Percentiles rank a stretch among this genome's conserved stretches.
Evolutionary conservation across 2,329 filamentous ascomycete genomes (phyloP).

Genomic region (Furcasterigmium sp.): DNA sequence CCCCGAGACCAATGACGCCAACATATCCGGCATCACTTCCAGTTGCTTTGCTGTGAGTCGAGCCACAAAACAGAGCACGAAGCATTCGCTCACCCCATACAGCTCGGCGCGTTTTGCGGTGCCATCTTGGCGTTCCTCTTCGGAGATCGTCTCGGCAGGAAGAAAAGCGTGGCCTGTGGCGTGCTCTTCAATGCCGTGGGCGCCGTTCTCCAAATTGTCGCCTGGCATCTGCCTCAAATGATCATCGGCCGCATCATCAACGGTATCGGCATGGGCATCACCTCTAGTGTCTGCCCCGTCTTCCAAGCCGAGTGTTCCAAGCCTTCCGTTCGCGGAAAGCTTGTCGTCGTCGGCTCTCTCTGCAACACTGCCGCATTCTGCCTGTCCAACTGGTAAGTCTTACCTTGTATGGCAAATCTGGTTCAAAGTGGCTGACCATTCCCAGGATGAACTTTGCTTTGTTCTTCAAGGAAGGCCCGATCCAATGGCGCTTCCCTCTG

Average conservation of each 20-base stretch:
- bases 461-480: slow-evolving; percentile 23
- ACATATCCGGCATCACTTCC: slow-evolving; percentile 36
- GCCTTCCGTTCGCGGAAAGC: slow-evolving; percentile 31
- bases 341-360: slow-evolving; percentile 37
- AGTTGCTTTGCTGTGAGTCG: slow-evolving; percentile 35
- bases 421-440: too few species aligned
- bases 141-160: slow-evolving; percentile 25
- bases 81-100: neutral
- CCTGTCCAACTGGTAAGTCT: slow-evolving; percentile 35
- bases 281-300: slow-evolving; percentile 27
- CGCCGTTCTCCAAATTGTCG: slow-evolving; percentile 23
- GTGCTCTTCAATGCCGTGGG: slow-evolving; percentile 24
- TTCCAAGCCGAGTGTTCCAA: slow-evolving; percentile 25
- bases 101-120: slow-evolving; percentile 27
- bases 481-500: slow-evolving; percentile 31
- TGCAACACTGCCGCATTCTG: slow-evolving; percentile 37
- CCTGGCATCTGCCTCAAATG: slow-evolving; percentile 31
- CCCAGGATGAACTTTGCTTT: slow-evolving; percentile 31
- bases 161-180: slow-evolving; percentile 22
- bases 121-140: slow-evolving; percentile 20
- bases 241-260: slow-evolving; percentile 33
- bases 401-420: too few species aligned
- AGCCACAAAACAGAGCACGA: neutral
- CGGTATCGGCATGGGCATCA: slow-evolving; percentile 29
- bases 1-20: slow-evolving; percentile 28